Base-by-base conservation (phyloP, 495 filamentous ascomycete genomes). In the Bombardia bombarda region DNA sequence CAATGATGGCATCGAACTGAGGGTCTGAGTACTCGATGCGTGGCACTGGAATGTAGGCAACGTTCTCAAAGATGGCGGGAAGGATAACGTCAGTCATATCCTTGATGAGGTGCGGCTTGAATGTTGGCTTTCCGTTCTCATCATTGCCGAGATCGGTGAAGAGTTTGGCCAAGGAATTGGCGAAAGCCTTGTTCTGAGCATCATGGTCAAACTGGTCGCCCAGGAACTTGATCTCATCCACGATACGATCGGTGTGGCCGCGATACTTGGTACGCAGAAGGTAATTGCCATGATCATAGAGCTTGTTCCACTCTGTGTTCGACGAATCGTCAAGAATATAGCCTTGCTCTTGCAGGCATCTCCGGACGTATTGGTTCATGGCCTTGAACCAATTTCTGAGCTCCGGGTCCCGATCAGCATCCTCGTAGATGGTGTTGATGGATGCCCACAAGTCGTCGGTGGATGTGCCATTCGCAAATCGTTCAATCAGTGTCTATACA, bases 381-480 rank as follows among this genome's bases (percentile, higher is more conserved):
- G 78, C 62, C 66, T 78, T 84, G 78, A 97, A 97, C 90, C 90
- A 98, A 32, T 78, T 68, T 51, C 80, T 86, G 23, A 98, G 77
- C 52, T 95, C 87, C 0, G 86, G 83, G 49, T 98, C 92, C 16
- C 72, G 73, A 52, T 97, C 89, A 6, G 92, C 86, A 68, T 96
- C 90, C n/a, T 71, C 65, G 65, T 97, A 98, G 49, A 98, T 81
- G 42, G 72, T 75, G 55, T 93, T 84, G 59, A 98, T 81, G 2
- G 90, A 79, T 33, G 83, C 83, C 60, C 93, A 84, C 26, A 97
- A 63, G 59, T 93, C 87, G 47, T 93, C 83, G 30, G 77, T 71
- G 1, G 88, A 95, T 7, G 92, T 98, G 60, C 79, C 82, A 64
- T 97, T 97, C 57, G 92, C 92, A 51, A 96, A 97, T 35, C 92